phyloP scores from a whole-genome alignment of 257 asterid genomes.

The Leptodermis oblonga region DNA sequence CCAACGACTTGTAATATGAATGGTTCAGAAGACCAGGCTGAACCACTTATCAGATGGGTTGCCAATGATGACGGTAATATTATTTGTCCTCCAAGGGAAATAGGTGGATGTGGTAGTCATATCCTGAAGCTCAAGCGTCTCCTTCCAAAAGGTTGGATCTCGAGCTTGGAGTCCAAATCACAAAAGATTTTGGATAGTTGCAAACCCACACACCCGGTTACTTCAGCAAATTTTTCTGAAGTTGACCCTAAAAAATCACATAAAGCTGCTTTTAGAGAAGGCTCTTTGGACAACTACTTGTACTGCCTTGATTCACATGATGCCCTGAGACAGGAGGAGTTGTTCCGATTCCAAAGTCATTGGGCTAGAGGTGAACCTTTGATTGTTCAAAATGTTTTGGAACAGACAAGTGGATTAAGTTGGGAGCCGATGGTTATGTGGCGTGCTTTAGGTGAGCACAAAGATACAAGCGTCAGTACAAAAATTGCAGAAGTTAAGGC shows the following conservation, averaged over 20 bases:
- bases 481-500: conserved; percentile 69
- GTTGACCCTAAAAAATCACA: conserved; percentile 29
- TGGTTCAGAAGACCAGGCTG: conserved; percentile 21
- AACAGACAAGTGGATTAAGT: conserved; percentile 69
- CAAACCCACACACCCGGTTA: conserved; percentile 10
- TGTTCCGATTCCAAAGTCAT: conserved; percentile 60
- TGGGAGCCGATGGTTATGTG: conserved; percentile 99
- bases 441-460: conserved; percentile 77
- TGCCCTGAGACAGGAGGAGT: conserved; percentile 40
- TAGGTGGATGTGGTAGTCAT: conserved; percentile 75
- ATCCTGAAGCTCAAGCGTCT: conserved; percentile 72
- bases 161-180: conserved; percentile 44
- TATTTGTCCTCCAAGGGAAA: conserved; percentile 60
- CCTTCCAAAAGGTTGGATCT: conserved; percentile 68
- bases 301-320: conserved; percentile 58
- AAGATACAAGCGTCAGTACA: conserved; percentile 34
- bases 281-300: conserved; percentile 45
- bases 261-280: conserved; percentile 48
- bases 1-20: conserved; percentile 30
- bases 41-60: conserved; percentile 37
- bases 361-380: conserved; percentile 94
- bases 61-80: conserved; percentile 33
- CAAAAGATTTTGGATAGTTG: conserved; percentile 30
- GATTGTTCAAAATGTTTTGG: conserved; percentile 65
- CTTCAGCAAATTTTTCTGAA: conserved; percentile 17